Evolutionary conservation across 805 yeast genomes (phyloP).

Genomic region (Candida ulmi): DNA sequence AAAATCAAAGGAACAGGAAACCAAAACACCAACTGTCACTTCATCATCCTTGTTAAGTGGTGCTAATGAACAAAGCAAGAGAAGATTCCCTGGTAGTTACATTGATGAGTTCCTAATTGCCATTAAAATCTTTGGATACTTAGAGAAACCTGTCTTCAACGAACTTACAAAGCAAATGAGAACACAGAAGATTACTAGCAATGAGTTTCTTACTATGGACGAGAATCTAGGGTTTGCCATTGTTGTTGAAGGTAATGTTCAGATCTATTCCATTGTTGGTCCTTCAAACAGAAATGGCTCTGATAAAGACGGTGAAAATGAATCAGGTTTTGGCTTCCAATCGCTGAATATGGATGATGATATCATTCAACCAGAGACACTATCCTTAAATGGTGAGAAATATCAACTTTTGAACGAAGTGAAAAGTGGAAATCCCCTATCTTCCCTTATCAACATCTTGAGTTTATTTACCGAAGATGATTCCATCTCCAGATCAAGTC

Average conservation of each 20-base stretch:
- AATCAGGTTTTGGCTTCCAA: conserved; percentile 1
- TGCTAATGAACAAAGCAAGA: conserved; percentile 29
- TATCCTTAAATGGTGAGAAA: conserved; percentile 48
- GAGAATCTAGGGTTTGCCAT: conserved; percentile 82
- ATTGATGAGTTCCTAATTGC: conserved; percentile 88
- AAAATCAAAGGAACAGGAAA: conserved; percentile 19
- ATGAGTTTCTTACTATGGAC: conserved; percentile 70
- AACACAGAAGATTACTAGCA: conserved; percentile 73
- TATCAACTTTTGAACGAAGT: conserved; percentile 78
- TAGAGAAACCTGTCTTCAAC: conserved; percentile 86
- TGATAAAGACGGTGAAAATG: conserved; percentile 2
- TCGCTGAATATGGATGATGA: conserved; percentile 15
- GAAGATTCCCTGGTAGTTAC: conserved; percentile 54
- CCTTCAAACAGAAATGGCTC: conserved; percentile 16
- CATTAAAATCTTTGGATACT: conserved; percentile 88
- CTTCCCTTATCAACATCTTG: conserved; percentile 75
- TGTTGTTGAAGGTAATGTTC: conserved; percentile 87
- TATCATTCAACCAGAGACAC: conserved; percentile 23
- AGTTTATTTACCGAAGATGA: conserved; percentile 63
- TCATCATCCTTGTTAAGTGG: neutral
- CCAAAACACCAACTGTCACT: neutral
- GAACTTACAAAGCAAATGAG: conserved; percentile 90
- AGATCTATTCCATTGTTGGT: conserved; percentile 60
- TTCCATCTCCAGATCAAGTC: conserved; percentile 17
- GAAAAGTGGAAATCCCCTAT: conserved; percentile 77